These are phyloP conservation scores for Cadophora malorum DNA, from an alignment of 2,329 filamentous ascomycete species.

Conservation along the genomic window DNA sequence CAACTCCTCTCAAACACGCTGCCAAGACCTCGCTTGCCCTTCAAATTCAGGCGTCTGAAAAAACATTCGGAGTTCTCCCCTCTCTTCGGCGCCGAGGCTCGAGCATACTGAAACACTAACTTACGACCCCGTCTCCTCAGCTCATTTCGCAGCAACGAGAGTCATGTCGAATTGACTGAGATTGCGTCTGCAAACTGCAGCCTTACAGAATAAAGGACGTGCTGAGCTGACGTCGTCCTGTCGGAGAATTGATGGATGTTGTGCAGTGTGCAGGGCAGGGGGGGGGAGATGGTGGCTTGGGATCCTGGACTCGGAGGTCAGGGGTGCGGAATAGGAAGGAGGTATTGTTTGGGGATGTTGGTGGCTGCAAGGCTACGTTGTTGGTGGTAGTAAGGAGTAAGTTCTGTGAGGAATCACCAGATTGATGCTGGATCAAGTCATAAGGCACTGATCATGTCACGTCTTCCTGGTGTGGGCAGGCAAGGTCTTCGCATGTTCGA, in stretches of 20 bases:
- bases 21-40: slow-evolving; percentile 7
- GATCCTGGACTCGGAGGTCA: slow-evolving; percentile 8
- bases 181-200: not conserved
- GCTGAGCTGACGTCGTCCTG: not conserved
- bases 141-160: not conserved
- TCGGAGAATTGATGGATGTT: slow-evolving; percentile 10
- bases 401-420: not conserved
- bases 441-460: no score
- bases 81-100: not conserved
- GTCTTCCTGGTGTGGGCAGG: no score
- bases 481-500: no score
- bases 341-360: not conserved
- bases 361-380: slow-evolving; percentile 7
- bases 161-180: not conserved
- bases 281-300: not conserved
- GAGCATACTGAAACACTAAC: not conserved
- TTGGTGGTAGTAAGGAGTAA: not conserved
- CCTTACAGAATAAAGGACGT: not conserved
- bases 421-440: not conserved
- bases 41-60: not conserved
- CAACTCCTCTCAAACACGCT: slow-evolving; percentile 6
- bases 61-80: not conserved
- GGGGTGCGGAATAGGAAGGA: slow-evolving; percentile 16
- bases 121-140: not conserved
- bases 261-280: slow-evolving; percentile 14